Conservation (phyloP, 257 asterid species). For the Misopates orontium region DNA sequence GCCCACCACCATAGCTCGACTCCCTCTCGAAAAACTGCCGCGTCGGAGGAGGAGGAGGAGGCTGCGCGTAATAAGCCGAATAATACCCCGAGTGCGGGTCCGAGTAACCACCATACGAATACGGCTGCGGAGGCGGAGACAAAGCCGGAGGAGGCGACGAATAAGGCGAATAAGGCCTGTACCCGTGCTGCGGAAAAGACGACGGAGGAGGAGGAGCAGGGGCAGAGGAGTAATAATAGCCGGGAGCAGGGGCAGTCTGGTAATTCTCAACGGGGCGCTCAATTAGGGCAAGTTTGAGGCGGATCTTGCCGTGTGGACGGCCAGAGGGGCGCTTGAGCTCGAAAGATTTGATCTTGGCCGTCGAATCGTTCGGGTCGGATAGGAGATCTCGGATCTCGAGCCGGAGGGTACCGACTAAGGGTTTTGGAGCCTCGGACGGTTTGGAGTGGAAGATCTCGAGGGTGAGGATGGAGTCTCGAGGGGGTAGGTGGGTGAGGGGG, state of each 20-base stretch:
- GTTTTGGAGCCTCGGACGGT: slow-evolving; percentile 77
- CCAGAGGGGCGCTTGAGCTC: slow-evolving; percentile 86
- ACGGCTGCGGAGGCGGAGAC: slow-evolving; percentile 45
- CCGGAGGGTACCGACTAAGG: slow-evolving; percentile 70
- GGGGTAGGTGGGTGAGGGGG: slow-evolving; percentile 51
- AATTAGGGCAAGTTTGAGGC: slow-evolving; percentile 52
- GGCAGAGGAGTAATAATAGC: slow-evolving; percentile 54
- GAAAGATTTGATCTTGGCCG: slow-evolving; percentile 33
- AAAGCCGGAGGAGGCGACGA: slow-evolving; percentile 41
- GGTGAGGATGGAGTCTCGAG: slow-evolving; percentile 52
- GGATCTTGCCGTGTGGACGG: slow-evolving; percentile 86
- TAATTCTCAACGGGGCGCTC: slow-evolving; percentile 58
- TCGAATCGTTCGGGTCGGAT: slow-evolving; percentile 34
- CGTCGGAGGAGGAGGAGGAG: slow-evolving; percentile 48
- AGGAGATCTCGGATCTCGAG: slow-evolving; percentile 56
- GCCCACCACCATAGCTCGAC: slow-evolving; percentile 49
- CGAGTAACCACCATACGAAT: slow-evolving; percentile 41
- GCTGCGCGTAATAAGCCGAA: slow-evolving; percentile 55
- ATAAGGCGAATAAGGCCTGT: slow-evolving; percentile 51
- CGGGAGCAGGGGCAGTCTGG: slow-evolving; percentile 64
- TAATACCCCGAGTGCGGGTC: slow-evolving; percentile 58
- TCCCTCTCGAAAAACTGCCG: slow-evolving; percentile 55
- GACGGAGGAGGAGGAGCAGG: slow-evolving; percentile 55
- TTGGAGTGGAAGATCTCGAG: slow-evolving; percentile 83
- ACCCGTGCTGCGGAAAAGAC: slow-evolving; percentile 38